Percentiles rank a stretch among this genome's conserved stretches.
These are phyloP conservation scores for Botrytis fragariae DNA, from an alignment of 2,329 filamentous ascomycete species.

Conservation along the genomic window DNA sequence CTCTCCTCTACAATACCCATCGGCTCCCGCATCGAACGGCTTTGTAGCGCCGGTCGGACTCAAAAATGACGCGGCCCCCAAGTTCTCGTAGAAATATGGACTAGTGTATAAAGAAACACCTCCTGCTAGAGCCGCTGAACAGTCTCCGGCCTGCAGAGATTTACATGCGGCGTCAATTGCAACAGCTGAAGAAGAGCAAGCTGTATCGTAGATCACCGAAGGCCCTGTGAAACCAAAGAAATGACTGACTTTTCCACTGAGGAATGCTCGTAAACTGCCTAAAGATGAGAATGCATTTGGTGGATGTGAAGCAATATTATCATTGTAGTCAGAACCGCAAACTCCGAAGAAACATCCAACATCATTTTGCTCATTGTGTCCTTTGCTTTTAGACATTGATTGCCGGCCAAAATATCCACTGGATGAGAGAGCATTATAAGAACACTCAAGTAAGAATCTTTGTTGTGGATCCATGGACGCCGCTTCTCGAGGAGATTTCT, in stretches of 20 bases:
- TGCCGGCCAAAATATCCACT: conserved; percentile 15
- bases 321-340: conserved; percentile 15
- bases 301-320: conserved; percentile 19
- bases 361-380: neutral
- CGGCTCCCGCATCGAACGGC: neutral
- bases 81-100: neutral
- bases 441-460: conserved; percentile 17
- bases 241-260: conserved; percentile 44
- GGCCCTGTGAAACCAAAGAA: conserved; percentile 42
- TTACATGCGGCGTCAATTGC: conserved; percentile 38
- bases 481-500: conserved; percentile 15
- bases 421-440: conserved; percentile 22
- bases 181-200: conserved; percentile 40
- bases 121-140: conserved; percentile 3
- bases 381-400: neutral
- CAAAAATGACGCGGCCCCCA: neutral
- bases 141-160: conserved; percentile 24
- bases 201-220: conserved; percentile 41
- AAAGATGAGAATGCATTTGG: conserved; percentile 28
- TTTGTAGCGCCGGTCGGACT: neutral
- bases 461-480: conserved; percentile 29
- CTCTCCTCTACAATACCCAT: neutral
- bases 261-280: conserved; percentile 37
- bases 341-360: conserved; percentile 24
- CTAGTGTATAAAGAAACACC: conserved; percentile 7